Evolutionary conservation across 2,329 filamentous ascomycete genomes (phyloP), one percentile per base, ranked within the genome.

Genomic region (Ophiostoma ulmi): DNA sequence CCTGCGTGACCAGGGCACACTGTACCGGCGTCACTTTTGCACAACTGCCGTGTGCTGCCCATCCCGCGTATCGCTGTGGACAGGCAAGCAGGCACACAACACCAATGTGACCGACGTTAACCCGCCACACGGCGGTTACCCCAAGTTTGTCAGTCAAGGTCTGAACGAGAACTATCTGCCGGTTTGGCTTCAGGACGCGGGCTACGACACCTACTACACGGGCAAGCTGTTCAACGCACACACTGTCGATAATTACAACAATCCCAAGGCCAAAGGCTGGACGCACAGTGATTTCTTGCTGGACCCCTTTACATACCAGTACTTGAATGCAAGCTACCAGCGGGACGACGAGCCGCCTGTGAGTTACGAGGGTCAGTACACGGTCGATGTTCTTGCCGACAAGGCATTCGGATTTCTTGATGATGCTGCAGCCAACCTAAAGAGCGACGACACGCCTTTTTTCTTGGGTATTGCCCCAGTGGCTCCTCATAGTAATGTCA

Each of bases 191-290:
- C 88, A 91, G 74, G 77, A 85, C 4, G 86, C 85, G 0, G 89
- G 89, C 0, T 92, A 92, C 76, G 86, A 87, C 73, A 91, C 90
- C 0, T 91, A 90, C 75, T 92, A 92, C 75, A 87, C 86, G 0
- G 90, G 88, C n/a, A 92, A 93, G 76, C 80, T 91, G 5, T 89
- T 90, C 79, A 92, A 92, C 74, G 81, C 84, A 0, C 88, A 91
- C 69, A 85, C 81, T 0, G 80, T 85, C 1, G 75, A 82, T 0
- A 91, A 90, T 72, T 92, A 90, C 76, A 79, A 89, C 75, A 80
- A 81, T 4, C 85, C 88, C 0, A 82, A 79, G 61, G 82, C 85
- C 0, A 82, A 81, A 0, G 89, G 88, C 0, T 91, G 87, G 81
- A 90, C 83, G 14, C 82, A 81, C 8, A 86, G 84, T 6, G 74